Evolutionary conservation across 148 eudicot species (phyloP), one percentile per base, ranked within the genome.

Genomic region (Amaranthus palmeri): DNA sequence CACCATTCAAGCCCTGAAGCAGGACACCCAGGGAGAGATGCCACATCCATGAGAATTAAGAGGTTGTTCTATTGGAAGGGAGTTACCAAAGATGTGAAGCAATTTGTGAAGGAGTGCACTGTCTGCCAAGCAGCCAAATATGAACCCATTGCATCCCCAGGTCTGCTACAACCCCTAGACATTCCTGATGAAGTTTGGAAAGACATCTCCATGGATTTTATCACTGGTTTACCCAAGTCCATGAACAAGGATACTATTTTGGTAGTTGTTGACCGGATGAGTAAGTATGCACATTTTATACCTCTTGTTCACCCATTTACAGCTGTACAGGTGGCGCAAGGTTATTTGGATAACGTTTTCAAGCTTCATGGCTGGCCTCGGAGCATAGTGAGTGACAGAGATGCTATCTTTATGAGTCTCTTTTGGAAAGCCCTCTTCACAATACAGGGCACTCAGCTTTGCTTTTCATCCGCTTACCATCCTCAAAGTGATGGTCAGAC

Each of bases 311-410:
- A 50, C 36, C 57, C 71, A 1, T 53, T n/a, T 40, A 51, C 54
- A 13, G 59, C 17, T 41, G 9, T 53, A 10, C 8, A 2, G 8
- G 71, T 68, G 6, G 57, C 60, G 52, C 71, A 68, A 11, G 45
- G 25, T 4, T 68, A 51, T 25, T 53, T 40, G 7, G 71, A 68
- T 15, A 18, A 52, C 41, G 12, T 68, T 0, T 68, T 25, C 11
- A 68, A 68, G 6, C 48, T 68, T 2, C 60, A 68, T 68, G 71
- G 60, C 15, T n/a, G 25, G 60, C 59, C 60, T 53, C 25, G 17
- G 0, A 51, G 17, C 9, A 68, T 54, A 18, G 46, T 52, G 3
- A 68, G 60, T 51, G 57, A 68, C 4, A 68, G 46, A 12, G 71
- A 53, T 36, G 12, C 42, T 9, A 7, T 68, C 6, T 68, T 68